Evolutionary conservation across 345 rosid species (phyloP), one percentile per base, ranked within the genome.

Genomic region (Lagerstroemia speciosa): DNA sequence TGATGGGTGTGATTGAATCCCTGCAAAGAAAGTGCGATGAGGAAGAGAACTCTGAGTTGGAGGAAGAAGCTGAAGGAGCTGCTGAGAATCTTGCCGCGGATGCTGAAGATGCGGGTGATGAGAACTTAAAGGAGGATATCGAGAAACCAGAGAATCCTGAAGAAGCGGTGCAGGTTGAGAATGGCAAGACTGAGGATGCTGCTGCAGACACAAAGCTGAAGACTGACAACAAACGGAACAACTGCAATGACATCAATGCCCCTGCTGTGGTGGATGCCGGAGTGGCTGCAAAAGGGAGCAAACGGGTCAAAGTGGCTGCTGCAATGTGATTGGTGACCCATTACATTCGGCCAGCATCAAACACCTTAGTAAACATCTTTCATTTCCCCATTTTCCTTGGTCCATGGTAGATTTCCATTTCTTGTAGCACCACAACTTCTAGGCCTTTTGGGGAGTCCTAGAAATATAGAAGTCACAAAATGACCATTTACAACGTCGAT

Each of bases 1-100:
- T 91, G 38, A 83, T 81, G 89, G 75, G 68, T 27, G 76, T 83
- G 68, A 85, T 91, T 1, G 89, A 89, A 68, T 73, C 81, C 3
- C 73, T 87, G 20, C 76, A 72, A 45, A 19, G 32, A 0, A 70
- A 78, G 63, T 36, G 53, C 64, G 58, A 71, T 22, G 83, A 73
- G 58, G 78, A 78, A 63, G 60, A 67, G 40, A 80, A 74, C 2
- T 73, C 67, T 4, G 68, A 71, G 15, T 36, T 27, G 68, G 45
- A 71, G 19, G 82, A 72, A 64, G 78, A 75, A 66, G 45, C 64
- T 17, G 80, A 61, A 55, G 66, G 9, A 16, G 71, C 63, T 30
- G 3, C 67, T 24, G 73, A 66, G 55, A 40, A 62, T 5, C 62
- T 50, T 50, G 65, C 62, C 43, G 60, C 66, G 34, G 62, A 46